Evolutionary conservation across 805 yeast genomes (phyloP), one percentile per base, ranked within the genome.

Genomic region (Pichia manshurica): DNA sequence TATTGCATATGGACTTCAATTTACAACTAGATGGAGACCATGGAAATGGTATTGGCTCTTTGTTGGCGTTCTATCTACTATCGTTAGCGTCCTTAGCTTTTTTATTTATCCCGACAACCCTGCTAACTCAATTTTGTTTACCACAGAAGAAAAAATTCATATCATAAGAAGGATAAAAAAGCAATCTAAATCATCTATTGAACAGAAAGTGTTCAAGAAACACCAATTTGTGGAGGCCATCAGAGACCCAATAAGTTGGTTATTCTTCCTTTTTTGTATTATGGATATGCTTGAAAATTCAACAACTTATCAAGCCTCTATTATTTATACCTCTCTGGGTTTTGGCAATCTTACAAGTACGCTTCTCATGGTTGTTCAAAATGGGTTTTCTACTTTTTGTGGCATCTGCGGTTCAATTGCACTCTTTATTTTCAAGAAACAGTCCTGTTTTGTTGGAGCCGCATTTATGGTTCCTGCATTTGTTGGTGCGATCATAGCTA

Each of bases 51-150:
- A 47, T 67, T 80, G 51, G 75, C 69, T 62, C 66, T 78, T 78
- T 39, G 67, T 75, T 45, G 84, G 83, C 43, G 71, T 75, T n/a
- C 52, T 75, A 22, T 73, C 84, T 0, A 61, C 76, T 29, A 20
- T 72, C n/a, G 44, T 68, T 15, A 53, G 69, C 2, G 36, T 67
- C 3, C 28, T 64, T 4, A 54, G 67, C 3, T 56, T 57, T 49
- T 66, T 69, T 48, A 39, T 68, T 21, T 78, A 74, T 53, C 84
- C 84, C 28, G 69, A 73, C 52, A 75, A 77, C 55, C 84, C 84
- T 16, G 60, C 78, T 0, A 67, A 63, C 44, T 75, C 77, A 7
- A 65, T 58, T 53, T 71, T 74, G 51, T 64, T 79, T 42, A 49
- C 72, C 2, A 57, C 56, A 16, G 65, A 51, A 36, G 51, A 49